These are phyloP conservation scores for Lupinus albus DNA, from an alignment of 306 rosid species.

Conservation along the genomic window DNA sequence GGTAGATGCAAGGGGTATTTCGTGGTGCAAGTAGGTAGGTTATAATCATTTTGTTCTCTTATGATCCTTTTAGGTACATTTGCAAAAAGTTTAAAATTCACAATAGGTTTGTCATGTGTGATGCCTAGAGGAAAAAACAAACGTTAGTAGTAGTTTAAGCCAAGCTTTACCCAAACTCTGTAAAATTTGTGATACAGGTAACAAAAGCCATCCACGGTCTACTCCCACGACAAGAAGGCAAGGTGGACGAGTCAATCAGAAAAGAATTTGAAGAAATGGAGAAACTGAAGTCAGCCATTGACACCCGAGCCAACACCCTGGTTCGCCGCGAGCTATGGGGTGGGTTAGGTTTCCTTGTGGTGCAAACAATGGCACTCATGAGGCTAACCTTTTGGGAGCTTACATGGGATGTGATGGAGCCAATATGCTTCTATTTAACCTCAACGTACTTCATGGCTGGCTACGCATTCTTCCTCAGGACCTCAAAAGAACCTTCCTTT, in stretches of 20 bases:
- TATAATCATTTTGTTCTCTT: constrained; percentile 13
- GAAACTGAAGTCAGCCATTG: constrained; percentile 53
- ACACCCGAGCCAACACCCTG: constrained; percentile 48
- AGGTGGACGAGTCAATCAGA: constrained; percentile 37
- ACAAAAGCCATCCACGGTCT: constrained; percentile 49
- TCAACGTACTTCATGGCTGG: constrained; percentile 73
- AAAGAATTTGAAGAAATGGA: constrained; percentile 69
- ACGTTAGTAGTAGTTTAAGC: constrained; percentile 23
- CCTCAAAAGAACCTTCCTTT: constrained; percentile 74
- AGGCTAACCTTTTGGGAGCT: constrained; percentile 96
- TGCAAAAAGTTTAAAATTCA: background rate
- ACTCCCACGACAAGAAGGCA: constrained; percentile 43
- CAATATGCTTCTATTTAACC: constrained; percentile 76
- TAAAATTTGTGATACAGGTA: constrained; percentile 64
- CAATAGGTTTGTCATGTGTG: constrained; percentile 25
- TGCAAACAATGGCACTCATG: constrained; percentile 67
- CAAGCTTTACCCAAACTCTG: constrained; percentile 50
- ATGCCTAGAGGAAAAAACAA: constrained; percentile 36
- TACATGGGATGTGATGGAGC: constrained; percentile 92
- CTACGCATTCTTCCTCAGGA: constrained; percentile 71
- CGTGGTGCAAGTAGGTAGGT: background rate
- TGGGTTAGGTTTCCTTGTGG: constrained; percentile 58
- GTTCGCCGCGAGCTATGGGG: constrained; percentile 72
- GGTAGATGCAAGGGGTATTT: constrained; percentile 9
- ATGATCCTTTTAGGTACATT: constrained; percentile 16